Evolutionary conservation across 306 rosid genomes (phyloP).

Genomic region (Medicago truncatula): DNA sequence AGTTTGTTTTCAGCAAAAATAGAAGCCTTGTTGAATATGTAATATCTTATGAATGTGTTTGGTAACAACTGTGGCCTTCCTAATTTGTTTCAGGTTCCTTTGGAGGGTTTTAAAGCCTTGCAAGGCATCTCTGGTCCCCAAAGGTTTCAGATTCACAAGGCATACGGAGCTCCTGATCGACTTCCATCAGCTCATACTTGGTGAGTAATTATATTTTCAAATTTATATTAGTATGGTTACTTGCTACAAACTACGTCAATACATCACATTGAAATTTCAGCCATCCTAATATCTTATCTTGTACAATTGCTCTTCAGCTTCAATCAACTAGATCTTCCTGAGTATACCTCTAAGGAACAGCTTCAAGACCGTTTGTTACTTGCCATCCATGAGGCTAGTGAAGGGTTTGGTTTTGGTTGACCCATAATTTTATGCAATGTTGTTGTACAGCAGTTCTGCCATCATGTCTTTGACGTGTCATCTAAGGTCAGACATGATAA

Average conservation of each 20-base stretch:
- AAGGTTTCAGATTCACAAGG: slow-evolving; percentile 98
- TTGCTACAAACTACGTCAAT: slow-evolving; percentile 12
- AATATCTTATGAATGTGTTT: slow-evolving; percentile 10
- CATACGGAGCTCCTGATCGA: slow-evolving; percentile 97
- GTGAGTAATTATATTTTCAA: slow-evolving; percentile 48
- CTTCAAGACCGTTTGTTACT: slow-evolving; percentile 97
- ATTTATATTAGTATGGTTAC: not conserved
- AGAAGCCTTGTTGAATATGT: slow-evolving; percentile 13
- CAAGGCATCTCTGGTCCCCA: slow-evolving; percentile 99
- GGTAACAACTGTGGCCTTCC: slow-evolving; percentile 32
- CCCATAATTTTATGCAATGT: slow-evolving; percentile 15
- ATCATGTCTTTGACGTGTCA: slow-evolving; percentile 50
- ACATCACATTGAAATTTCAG: slow-evolving; percentile 2
- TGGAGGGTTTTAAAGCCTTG: slow-evolving; percentile 97
- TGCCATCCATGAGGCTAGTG: slow-evolving; percentile 96
- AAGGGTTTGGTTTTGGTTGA: slow-evolving; percentile 98
- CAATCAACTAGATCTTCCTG: slow-evolving; percentile 98
- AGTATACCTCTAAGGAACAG: slow-evolving; percentile 90
- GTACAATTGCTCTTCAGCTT: slow-evolving; percentile 60
- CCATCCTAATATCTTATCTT: slow-evolving; percentile 36
- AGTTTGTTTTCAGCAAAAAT: not conserved
- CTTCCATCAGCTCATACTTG: slow-evolving; percentile 99
- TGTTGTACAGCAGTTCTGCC: slow-evolving; percentile 46
- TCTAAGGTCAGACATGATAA: slow-evolving; percentile 56
- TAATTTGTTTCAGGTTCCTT: slow-evolving; percentile 76